Evolutionary conservation across 148 eudicot species (phyloP).

Genomic region (Dysphania ambrosioides): DNA sequence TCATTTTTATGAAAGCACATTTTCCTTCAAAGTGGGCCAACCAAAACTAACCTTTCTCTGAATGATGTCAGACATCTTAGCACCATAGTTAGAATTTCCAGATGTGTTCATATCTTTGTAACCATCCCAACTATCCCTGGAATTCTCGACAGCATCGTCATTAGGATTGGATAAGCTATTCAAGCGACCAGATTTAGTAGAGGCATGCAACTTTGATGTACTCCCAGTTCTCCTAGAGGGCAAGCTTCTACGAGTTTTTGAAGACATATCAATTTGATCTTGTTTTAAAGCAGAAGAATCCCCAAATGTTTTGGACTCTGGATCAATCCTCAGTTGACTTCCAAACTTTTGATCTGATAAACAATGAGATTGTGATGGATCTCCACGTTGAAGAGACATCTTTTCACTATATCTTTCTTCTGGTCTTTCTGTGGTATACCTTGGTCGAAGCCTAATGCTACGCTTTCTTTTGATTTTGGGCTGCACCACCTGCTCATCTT

Average conservation of each 20-base stretch:
- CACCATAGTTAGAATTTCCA: slow-evolving; percentile 42
- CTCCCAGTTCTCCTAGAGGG: slow-evolving; percentile 53
- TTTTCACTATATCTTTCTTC: slow-evolving; percentile 63
- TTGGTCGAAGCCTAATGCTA: slow-evolving; percentile 76
- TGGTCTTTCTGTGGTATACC: slow-evolving; percentile 43
- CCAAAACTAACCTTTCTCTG: slow-evolving; percentile 51
- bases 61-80: slow-evolving; percentile 75
- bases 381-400: slow-evolving; percentile 52
- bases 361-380: slow-evolving; percentile 53
- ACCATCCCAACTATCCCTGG: slow-evolving; percentile 55
- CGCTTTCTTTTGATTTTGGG: slow-evolving; percentile 89
- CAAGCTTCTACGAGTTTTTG: slow-evolving; percentile 46
- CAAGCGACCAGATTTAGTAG: slow-evolving; percentile 46
- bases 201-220: slow-evolving; percentile 51
- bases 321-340: slow-evolving; percentile 36
- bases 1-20: not conserved
- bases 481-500: slow-evolving; percentile 88
- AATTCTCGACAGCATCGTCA: slow-evolving; percentile 50
- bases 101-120: slow-evolving; percentile 36
- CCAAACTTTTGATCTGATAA: slow-evolving; percentile 54
- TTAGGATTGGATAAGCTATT: slow-evolving; percentile 38
- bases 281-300: slow-evolving; percentile 43
- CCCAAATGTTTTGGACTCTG: slow-evolving; percentile 45
- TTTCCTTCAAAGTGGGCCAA: not conserved
- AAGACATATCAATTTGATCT: slow-evolving; percentile 47